Evolutionary conservation across 129 eudicot genomes (phyloP), one percentile per base, ranked within the genome.

Genomic region (Flaveria linearis): DNA sequence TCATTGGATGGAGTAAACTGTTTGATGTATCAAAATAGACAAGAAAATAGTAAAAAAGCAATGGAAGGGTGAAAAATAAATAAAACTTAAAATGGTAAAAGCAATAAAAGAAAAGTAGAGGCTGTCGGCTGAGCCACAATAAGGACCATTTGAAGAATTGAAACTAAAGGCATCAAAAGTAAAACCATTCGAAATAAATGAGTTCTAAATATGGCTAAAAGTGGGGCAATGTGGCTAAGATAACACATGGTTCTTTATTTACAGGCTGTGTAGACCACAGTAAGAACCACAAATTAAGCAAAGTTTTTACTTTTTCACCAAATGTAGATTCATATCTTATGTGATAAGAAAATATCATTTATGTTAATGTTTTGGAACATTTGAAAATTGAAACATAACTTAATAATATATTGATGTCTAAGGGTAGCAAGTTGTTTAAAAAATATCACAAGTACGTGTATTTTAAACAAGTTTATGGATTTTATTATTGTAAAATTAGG

Each of bases 181-280:
- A 75, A 75, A 75, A 75, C 33, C 79, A 16, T 26, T 76, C 18
- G 15, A 47, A 49, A 76, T 65, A 64, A 76, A 65, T 50, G 65
- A 76, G 52, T 65, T 20, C 41, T 73, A 50, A 76, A 65, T 65
- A 14, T 50, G 65, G 64, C 1, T 10, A 64, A 65, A 63, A 47
- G 72, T 63, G 51, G 72, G 79, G 18, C 9, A 5, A 26, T 2
- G 60, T 47, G 72, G 51, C 64, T 65, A 64, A 76, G 52, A 8
- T 76, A 76, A 65, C 66, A 76, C 80, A 33, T 76, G 51, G 43
- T 6, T 33, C 65, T 75, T 75, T 25, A 62, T 63, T 75, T 75
- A 75, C 79, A 75, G 71, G 79, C 71, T 75, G 79, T 63, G 72
- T 64, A 30, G 67, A 72, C 76, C 76, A 72, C 76, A 72, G 67